A percentile compares a stretch with the other conserved stretches of the same genome.
phyloP scores from a whole-genome alignment of 2,329 filamentous ascomycete genomes.

The Knufia petricola region DNA sequence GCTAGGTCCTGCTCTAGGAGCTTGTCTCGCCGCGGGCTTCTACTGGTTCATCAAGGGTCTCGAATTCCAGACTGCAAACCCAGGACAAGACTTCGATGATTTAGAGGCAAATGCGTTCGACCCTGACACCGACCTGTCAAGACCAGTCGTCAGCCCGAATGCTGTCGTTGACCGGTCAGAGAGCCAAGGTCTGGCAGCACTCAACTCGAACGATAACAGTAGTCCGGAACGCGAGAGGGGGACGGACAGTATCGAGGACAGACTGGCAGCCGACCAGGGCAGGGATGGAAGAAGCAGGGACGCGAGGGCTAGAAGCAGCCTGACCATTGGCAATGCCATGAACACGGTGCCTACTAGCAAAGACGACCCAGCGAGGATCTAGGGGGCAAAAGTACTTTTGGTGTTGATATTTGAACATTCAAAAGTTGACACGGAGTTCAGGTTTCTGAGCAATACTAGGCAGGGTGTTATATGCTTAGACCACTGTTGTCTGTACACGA shows the following conservation, averaged over 20 bases:
- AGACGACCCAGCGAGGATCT: neutral
- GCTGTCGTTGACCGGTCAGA: constrained; percentile 14
- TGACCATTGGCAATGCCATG: neutral
- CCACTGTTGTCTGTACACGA: no score
- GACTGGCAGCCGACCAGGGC: no score
- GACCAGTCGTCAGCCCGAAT: constrained; percentile 20
- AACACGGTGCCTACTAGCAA: neutral
- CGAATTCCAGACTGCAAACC: constrained; percentile 36
- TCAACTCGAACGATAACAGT: neutral
- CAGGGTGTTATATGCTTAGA: no score
- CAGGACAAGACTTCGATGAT: constrained; percentile 43
- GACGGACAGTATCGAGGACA: no score
- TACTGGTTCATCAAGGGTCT: constrained; percentile 40
- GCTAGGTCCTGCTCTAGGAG: constrained; percentile 38
- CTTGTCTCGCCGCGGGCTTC: constrained; percentile 40
- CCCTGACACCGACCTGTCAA: constrained; percentile 18
- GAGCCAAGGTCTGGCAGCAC: constrained; percentile 10
- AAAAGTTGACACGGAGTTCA: neutral
- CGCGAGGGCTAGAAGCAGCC: neutral
- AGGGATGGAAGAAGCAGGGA: neutral
- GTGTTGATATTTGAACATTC: neutral
- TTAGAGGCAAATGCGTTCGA: constrained; percentile 21
- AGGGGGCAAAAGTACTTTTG: neutral
- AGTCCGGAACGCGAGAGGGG: no score
- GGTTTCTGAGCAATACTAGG: no score